Percentiles rank a stretch among this genome's conserved stretches.
These are phyloP conservation scores for Amaranthus cruentus DNA, from an alignment of 148 eudicot species.

Conservation along the genomic window DNA sequence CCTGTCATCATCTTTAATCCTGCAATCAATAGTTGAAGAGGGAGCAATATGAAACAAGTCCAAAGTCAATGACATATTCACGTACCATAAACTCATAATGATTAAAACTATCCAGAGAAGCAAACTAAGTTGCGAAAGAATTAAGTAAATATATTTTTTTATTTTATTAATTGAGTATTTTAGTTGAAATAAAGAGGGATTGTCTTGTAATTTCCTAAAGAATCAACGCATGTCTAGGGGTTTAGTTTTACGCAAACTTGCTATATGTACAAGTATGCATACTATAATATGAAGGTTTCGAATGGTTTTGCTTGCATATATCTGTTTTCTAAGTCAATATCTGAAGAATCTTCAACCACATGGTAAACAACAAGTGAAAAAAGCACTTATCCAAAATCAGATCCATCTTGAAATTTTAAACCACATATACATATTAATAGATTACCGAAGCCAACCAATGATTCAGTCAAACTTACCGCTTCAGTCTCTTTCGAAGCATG, in stretches of 20 bases:
- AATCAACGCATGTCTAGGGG: no score
- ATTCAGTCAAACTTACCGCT: constrained; percentile 35
- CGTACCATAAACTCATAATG: background rate
- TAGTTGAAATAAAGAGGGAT: no score
- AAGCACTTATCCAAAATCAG: background rate
- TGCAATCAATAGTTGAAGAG: constrained; percentile 9
- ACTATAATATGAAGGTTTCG: no score
- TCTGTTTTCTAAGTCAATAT: no score
- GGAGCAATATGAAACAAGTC: background rate
- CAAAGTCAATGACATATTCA: background rate
- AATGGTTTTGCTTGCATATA: no score
- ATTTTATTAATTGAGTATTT: no score
- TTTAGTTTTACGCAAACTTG: no score
- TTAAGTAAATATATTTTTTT: no score
- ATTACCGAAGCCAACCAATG: background rate
- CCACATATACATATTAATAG: background rate
- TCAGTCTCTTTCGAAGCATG: constrained; percentile 73
- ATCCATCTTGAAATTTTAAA: background rate
- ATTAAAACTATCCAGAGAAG: background rate
- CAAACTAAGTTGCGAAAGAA: background rate
- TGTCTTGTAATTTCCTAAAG: no score
- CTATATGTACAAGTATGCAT: no score
- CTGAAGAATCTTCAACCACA: no score
- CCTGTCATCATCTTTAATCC: constrained; percentile 72
- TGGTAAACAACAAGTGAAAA: no score